A percentile compares a stretch with the other conserved stretches of the same genome.
Evolutionary conservation across 441 rosid species (phyloP).

Genomic region (Viola pubescens): DNA sequence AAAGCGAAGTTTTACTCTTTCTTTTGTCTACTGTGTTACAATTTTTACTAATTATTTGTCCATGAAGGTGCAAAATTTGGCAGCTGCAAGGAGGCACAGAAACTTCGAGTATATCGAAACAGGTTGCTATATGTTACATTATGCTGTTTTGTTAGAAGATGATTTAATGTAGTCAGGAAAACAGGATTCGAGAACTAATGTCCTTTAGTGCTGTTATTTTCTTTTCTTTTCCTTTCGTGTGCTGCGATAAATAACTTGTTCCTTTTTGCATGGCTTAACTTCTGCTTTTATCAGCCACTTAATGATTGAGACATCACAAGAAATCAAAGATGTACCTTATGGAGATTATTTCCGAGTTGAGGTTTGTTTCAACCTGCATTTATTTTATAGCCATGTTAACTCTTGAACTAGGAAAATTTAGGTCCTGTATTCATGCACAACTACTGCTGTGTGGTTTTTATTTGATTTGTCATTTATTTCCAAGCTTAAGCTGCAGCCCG

Average conservation of each 20-base stretch:
- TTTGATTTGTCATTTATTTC: too few species aligned
- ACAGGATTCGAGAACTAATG: too few species aligned
- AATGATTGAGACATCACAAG: slow-evolving; percentile 84
- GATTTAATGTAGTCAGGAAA: not conserved
- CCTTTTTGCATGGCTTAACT: slow-evolving; percentile 20
- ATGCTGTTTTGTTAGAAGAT: slow-evolving; percentile 2
- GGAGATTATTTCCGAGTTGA: slow-evolving; percentile 86
- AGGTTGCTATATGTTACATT: slow-evolving; percentile 35
- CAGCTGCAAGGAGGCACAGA: slow-evolving; percentile 80
- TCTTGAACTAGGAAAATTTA: too few species aligned
- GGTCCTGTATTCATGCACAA: too few species aligned
- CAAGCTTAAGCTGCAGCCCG: too few species aligned
- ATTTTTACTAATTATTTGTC: slow-evolving; percentile 17
- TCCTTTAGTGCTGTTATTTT: too few species aligned
- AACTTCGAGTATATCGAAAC: slow-evolving; percentile 67
- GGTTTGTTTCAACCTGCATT: slow-evolving; percentile 34
- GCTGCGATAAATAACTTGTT: not conserved
- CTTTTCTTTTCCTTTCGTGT: too few species aligned
- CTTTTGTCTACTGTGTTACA: not conserved
- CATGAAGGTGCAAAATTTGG: slow-evolving; percentile 81
- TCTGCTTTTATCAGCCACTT: slow-evolving; percentile 50
- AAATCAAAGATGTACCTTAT: slow-evolving; percentile 74
- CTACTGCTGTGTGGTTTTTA: too few species aligned
- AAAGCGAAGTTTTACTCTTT: not conserved
- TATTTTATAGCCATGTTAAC: too few species aligned